phyloP scores from a whole-genome alignment of 176 grass and related monocot species.

The Cenchrus fungigraminus region DNA sequence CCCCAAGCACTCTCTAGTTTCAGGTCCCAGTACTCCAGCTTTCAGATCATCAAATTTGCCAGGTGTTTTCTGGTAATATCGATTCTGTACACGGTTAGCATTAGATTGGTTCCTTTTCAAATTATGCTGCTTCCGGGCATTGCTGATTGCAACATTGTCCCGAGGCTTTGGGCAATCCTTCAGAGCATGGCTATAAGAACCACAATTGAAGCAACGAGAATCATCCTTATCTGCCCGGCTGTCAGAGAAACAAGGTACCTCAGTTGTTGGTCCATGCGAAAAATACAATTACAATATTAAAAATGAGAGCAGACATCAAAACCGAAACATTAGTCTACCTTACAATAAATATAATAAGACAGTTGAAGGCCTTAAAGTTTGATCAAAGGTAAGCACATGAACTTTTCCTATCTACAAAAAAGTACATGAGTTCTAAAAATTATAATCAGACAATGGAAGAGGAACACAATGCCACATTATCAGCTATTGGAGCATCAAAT shows the following conservation, averaged over 20 bases:
- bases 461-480: not conserved
- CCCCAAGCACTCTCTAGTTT: constrained; percentile 93
- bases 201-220: constrained; percentile 97
- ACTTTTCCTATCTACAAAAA: not conserved
- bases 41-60: constrained; percentile 93
- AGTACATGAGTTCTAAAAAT: not conserved
- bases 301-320: constrained; percentile 10
- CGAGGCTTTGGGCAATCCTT: constrained; percentile 93
- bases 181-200: constrained; percentile 87
- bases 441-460: not conserved
- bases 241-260: constrained; percentile 35
- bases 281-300: constrained; percentile 9
- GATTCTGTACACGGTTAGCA: constrained; percentile 64
- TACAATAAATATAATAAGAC: not conserved
- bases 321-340: not conserved
- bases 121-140: constrained; percentile 78
- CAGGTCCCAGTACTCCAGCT: constrained; percentile 84
- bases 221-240: constrained; percentile 67
- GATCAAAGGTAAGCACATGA: not conserved
- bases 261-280: constrained; percentile 9
- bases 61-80: constrained; percentile 82
- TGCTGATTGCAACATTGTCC: constrained; percentile 82
- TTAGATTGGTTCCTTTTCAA: constrained; percentile 68
- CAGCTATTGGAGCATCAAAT: not conserved
- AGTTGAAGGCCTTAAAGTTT: not conserved